A percentile compares a stretch with the other conserved stretches of the same genome.
Evolutionary conservation across 148 eudicot species (phyloP).

Genomic region (Selenicereus undatus): DNA sequence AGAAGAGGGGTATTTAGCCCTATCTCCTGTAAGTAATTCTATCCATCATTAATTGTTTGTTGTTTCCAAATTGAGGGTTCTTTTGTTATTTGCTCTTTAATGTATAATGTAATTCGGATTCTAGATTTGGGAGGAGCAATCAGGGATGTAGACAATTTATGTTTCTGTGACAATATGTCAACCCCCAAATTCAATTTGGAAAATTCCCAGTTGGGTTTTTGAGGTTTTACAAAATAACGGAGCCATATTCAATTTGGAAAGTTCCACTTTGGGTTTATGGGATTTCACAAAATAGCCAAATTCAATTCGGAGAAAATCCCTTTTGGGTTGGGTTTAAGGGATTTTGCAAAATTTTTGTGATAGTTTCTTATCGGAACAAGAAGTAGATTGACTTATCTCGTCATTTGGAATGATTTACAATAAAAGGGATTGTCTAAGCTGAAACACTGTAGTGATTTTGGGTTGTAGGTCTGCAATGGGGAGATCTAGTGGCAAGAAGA

Average conservation of each 20-base stretch:
- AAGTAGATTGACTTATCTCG: not conserved
- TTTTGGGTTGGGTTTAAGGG: not conserved
- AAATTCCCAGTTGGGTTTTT: not conserved
- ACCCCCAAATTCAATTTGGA: not conserved
- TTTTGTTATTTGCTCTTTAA: not conserved
- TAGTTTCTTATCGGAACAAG: not conserved
- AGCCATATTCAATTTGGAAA: not conserved
- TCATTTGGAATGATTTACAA: not conserved
- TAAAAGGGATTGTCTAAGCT: constrained; percentile 6
- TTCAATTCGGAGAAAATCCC: not conserved
- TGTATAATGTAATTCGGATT: not conserved
- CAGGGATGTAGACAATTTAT: not conserved
- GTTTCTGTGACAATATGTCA: not conserved
- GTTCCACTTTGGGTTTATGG: not conserved
- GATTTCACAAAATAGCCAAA: not conserved
- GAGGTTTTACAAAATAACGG: not conserved
- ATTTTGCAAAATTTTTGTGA: not conserved
- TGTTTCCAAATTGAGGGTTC: not conserved
- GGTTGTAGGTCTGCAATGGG: constrained; percentile 49
- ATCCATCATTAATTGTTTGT: not conserved
- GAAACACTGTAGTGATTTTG: constrained; percentile 18
- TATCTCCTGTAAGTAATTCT: constrained; percentile 4
- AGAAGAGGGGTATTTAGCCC: constrained; percentile 21
- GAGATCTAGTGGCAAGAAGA: constrained; percentile 58
- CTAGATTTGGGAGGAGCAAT: not conserved